These are phyloP conservation scores for Podospora pseudocomata DNA, from an alignment of 495 filamentous ascomycete genomes.

Conservation along the genomic window DNA sequence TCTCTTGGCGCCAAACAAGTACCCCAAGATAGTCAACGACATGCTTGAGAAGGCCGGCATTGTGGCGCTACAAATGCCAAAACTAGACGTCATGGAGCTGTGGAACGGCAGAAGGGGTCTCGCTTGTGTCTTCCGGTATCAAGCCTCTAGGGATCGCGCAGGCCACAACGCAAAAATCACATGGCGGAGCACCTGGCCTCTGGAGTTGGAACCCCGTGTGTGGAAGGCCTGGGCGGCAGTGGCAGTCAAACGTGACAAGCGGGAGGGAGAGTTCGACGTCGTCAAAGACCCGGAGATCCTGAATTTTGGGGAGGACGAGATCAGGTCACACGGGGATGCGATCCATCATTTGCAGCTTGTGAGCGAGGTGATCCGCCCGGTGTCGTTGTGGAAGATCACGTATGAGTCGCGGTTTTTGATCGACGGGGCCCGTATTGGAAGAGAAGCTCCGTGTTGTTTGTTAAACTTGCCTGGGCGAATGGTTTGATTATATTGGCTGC, in stretches of 20 bases:
- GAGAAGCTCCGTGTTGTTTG: background rate
- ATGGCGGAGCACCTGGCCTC: background rate
- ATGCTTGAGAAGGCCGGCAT: background rate
- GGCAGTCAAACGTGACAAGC: background rate
- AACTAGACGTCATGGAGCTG: background rate
- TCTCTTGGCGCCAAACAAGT: background rate
- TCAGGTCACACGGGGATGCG: background rate
- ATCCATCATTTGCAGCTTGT: background rate
- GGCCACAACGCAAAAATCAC: background rate
- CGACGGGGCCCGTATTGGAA: no score
- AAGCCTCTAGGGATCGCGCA: background rate
- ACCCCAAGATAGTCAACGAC: slow-evolving; percentile 1
- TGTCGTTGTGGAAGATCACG: background rate
- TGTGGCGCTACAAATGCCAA: background rate
- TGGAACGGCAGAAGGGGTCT: background rate
- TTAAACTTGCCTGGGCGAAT: background rate
- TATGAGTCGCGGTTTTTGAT: slow-evolving; percentile 14
- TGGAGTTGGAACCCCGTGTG: background rate
- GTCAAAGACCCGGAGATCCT: background rate
- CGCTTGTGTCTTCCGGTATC: background rate
- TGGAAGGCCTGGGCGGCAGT: background rate
- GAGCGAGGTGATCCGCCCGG: background rate
- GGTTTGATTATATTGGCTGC: background rate
- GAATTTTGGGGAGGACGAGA: background rate
- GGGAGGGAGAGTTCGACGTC: background rate